Evolutionary conservation across 108 stramenopile genomes (phyloP).

Genomic region (Seminavis robusta): DNA sequence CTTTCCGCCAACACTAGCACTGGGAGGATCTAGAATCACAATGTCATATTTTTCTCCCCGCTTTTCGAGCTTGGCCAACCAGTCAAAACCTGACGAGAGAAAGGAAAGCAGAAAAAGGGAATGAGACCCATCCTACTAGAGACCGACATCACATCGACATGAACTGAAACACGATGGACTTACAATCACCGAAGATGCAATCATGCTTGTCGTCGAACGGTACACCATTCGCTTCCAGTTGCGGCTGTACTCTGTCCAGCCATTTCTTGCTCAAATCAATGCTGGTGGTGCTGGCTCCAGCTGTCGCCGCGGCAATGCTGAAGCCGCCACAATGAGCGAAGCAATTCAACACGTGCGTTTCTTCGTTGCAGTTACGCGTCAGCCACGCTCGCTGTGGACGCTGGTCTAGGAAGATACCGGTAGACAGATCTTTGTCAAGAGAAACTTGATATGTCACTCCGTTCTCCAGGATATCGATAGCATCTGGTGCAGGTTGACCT

Average conservation of each 20-base stretch:
- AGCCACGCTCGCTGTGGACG: slow-evolving; percentile 73
- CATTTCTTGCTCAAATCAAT: slow-evolving; percentile 81
- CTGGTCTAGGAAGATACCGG: slow-evolving; percentile 84
- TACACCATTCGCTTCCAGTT: slow-evolving; percentile 78
- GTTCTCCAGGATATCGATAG: slow-evolving; percentile 59
- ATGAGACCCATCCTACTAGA: neutral
- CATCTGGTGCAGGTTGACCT: slow-evolving; percentile 65
- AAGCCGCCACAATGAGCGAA: slow-evolving; percentile 85
- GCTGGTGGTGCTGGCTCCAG: slow-evolving; percentile 74
- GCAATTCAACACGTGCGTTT: slow-evolving; percentile 78
- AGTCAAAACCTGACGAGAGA: slow-evolving; percentile 65
- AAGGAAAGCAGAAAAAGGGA: neutral
- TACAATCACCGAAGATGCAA: slow-evolving; percentile 80
- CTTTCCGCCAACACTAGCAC: slow-evolving; percentile 65
- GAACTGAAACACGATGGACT: slow-evolving; percentile 11
- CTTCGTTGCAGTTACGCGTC: slow-evolving; percentile 46
- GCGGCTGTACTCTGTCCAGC: slow-evolving; percentile 71
- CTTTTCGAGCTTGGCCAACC: slow-evolving; percentile 69
- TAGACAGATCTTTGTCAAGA: slow-evolving; percentile 72
- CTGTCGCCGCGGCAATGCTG: slow-evolving; percentile 73
- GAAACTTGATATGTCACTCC: slow-evolving; percentile 65
- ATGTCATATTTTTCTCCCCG: slow-evolving; percentile 83
- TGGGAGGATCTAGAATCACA: slow-evolving; percentile 85
- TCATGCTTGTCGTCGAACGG: slow-evolving; percentile 74
- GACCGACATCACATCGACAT: neutral